Percentiles rank a stretch among this genome's conserved stretches.
These are phyloP conservation scores for Groenewaldozyma salmanticensis DNA, from an alignment of 805 yeast species.

Conservation along the genomic window DNA sequence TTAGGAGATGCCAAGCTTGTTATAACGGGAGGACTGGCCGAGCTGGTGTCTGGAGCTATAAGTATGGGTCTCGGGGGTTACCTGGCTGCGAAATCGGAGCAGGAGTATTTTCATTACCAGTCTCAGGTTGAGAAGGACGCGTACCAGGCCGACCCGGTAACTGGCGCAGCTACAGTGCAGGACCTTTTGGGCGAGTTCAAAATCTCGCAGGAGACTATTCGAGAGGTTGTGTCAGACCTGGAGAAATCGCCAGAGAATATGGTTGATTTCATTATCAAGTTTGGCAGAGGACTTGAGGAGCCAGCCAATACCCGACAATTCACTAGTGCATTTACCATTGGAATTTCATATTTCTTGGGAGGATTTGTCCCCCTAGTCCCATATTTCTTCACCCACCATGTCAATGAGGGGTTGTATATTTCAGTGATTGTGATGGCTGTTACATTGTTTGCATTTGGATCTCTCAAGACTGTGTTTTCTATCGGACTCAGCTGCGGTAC, in stretches of 20 bases:
- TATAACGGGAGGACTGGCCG: constrained; percentile 97
- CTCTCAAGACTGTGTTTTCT: constrained; percentile 71
- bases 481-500: constrained; percentile 68
- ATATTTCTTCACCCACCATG: constrained; percentile 72
- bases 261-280: constrained; percentile 79
- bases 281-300: constrained; percentile 88
- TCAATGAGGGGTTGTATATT: constrained; percentile 62
- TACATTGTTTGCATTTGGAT: constrained; percentile 83
- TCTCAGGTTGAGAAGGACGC: constrained; percentile 20
- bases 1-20: constrained; percentile 85
- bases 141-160: constrained; percentile 18
- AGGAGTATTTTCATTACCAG: constrained; percentile 23
- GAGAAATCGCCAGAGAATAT: constrained; percentile 67
- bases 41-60: constrained; percentile 91
- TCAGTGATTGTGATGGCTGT: constrained; percentile 75
- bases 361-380: constrained; percentile 90
- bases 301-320: constrained; percentile 89
- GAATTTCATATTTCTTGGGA: constrained; percentile 79
- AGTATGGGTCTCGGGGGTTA: constrained; percentile 98
- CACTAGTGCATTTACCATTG: constrained; percentile 83
- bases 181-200: constrained; percentile 69
- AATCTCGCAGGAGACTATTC: constrained; percentile 59
- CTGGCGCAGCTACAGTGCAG: constrained; percentile 65
- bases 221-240: constrained; percentile 66
- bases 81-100: constrained; percentile 86